Evolutionary conservation across 2,329 filamentous ascomycete species (phyloP), one percentile per base, ranked within the genome.

Genomic region (Botrytis medusae): DNA sequence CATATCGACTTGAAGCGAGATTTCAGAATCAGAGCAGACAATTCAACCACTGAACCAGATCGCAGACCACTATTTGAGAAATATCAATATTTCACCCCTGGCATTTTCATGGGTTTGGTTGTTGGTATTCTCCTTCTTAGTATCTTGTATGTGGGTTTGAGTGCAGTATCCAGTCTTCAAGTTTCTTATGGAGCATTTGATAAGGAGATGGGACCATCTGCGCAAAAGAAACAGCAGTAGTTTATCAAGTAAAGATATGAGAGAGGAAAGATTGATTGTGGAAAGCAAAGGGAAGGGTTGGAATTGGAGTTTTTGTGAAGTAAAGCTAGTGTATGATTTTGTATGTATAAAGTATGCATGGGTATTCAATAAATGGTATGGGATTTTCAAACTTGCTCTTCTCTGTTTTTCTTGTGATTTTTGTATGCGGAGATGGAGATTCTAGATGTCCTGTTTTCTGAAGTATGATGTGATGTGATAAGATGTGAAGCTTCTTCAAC

Each of bases 141-240:
- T 42, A 95, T 98, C 77, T 85, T 97, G 9, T 91, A 91, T 77
- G 91, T 95, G 73, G 96, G 92, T 22, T 84, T 98, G 72, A 89
- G 83, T 74, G 94, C 93, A 22, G 86, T 98, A 20, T 85, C 88
- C 10, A 95, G 93, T 77, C 86, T 99, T 29, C 87, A 98, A 82
- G 93, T 98, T 44, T 93, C 93, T 1, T 98, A 98, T 82, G 94
- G 93, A 76, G 94, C 96, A 2, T 99, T 98, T 81, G 95, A 97
- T 81, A 98, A 97, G 86, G 95, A 98, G 78, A 97, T 94, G 86
- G 93, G 94, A 0, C 93, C 94, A n/a, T 86, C 90, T 54, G 92
- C 92, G 46, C 93, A 97, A 83, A 97, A 95, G 89, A 97, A 94
- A 85, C 87, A 91, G 83, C 87, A 87, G 78, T 84, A 82, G 65